These are phyloP conservation scores for Pythium vanterpoolii DNA, from an alignment of 352 stramenopile species.

Conservation along the genomic window DNA sequence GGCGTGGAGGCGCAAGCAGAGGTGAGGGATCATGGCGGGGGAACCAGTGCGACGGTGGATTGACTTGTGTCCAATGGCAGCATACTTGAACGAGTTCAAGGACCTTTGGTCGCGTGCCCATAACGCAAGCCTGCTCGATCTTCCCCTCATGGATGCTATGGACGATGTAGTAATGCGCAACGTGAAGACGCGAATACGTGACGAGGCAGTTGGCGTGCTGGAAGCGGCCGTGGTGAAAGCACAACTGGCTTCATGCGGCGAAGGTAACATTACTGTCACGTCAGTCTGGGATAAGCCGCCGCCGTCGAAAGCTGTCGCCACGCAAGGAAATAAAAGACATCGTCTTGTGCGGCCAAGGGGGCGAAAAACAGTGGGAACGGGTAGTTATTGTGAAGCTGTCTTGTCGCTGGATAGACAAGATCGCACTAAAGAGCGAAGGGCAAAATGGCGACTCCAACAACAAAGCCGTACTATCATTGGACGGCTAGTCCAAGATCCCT, in stretches of 20 bases:
- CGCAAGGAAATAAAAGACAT: background rate
- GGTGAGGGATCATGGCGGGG: background rate
- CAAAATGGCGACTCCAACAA: background rate
- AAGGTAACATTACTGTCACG: background rate
- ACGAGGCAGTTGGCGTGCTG: background rate
- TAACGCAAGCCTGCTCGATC: background rate
- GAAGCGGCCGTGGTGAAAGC: background rate
- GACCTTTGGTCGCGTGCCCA: background rate
- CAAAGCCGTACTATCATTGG: background rate
- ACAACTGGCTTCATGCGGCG: background rate
- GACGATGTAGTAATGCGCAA: background rate
- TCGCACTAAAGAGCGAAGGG: background rate
- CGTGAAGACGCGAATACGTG: background rate
- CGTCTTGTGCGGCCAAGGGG: background rate
- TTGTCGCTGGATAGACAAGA: background rate
- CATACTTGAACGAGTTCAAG: conserved; percentile 7
- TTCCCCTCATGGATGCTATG: background rate
- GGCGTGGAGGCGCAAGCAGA: background rate
- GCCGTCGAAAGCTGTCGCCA: background rate
- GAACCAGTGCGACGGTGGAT: background rate
- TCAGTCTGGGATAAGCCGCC: background rate
- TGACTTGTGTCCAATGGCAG: conserved; percentile 3
- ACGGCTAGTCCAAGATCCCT: background rate
- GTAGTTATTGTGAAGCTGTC: background rate
- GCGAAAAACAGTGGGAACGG: background rate